Evolutionary conservation across 305 asterid genomes (phyloP).

Genomic region (Solanum chacoense): DNA sequence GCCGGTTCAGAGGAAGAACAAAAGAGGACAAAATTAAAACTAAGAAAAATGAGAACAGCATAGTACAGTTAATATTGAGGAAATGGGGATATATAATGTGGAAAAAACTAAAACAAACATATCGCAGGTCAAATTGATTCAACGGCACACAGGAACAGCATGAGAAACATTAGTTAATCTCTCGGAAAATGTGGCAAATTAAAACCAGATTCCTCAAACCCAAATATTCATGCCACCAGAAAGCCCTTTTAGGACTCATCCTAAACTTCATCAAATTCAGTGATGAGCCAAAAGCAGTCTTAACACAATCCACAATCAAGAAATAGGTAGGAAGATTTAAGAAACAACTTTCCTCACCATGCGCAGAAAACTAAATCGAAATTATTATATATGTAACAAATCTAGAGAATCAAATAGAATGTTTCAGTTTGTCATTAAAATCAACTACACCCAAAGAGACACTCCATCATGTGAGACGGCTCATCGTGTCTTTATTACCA

Average conservation of each 20-base stretch:
- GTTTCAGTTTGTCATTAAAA: neutral
- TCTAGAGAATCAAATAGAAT: neutral
- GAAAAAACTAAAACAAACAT: neutral
- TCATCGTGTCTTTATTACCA: neutral
- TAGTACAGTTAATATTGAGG: neutral
- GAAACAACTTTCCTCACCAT: neutral
- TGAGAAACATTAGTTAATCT: neutral
- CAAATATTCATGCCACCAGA: neutral
- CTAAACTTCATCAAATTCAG: neutral
- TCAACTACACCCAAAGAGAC: neutral
- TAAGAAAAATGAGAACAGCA: neutral
- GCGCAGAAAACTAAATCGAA: neutral
- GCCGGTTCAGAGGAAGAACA: slow-evolving; percentile 11
- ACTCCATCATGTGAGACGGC: neutral
- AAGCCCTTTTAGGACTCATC: neutral
- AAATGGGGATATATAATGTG: neutral
- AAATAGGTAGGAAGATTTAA: neutral
- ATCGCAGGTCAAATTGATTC: neutral
- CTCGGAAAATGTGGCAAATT: neutral
- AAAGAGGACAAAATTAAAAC: neutral
- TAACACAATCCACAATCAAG: neutral
- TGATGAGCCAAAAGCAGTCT: neutral
- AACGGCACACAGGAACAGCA: neutral
- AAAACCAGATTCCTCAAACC: neutral
- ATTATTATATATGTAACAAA: neutral